phyloP scores from a whole-genome alignment of 176 grass and related monocot species.

The Areca catechu region DNA sequence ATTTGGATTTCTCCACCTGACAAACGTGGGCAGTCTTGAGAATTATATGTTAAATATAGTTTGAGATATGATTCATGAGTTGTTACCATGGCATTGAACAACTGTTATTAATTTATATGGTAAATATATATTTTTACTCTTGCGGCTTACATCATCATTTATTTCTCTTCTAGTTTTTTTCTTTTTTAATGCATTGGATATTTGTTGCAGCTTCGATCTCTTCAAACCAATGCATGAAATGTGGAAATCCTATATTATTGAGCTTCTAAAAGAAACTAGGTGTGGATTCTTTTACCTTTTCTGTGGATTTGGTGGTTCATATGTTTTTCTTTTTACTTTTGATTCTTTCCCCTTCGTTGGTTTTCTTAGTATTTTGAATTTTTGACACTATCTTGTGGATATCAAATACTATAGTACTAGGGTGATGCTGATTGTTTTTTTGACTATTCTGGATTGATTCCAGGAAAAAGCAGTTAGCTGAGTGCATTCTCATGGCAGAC shows the following conservation, averaged over 20 bases:
- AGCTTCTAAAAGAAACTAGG: conserved; percentile 45
- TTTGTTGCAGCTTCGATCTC: conserved; percentile 57
- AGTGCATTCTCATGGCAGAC: conserved; percentile 62
- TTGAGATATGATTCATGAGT: too few species aligned
- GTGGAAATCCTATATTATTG: conserved; percentile 67
- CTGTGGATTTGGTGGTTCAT: neutral
- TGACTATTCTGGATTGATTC: neutral
- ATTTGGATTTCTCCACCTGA: too few species aligned
- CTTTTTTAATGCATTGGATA: too few species aligned
- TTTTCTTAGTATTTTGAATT: conserved; percentile 5
- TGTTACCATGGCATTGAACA: too few species aligned
- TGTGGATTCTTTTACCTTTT: conserved; percentile 12
- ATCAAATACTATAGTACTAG: too few species aligned
- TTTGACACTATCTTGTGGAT: neutral
- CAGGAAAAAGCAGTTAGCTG: conserved; percentile 64
- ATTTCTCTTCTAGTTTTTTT: too few species aligned
- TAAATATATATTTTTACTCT: too few species aligned
- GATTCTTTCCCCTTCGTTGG: neutral
- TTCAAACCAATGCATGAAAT: conserved; percentile 83
- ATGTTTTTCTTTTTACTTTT: conserved; percentile 4
- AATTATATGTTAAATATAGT: too few species aligned
- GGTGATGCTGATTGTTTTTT: too few species aligned
- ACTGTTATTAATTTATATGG: too few species aligned
- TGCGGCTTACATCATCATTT: too few species aligned
- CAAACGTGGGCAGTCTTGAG: too few species aligned